phyloP scores from a whole-genome alignment of 164 flowering plant genomes.

The Magnolia officinalis region DNA sequence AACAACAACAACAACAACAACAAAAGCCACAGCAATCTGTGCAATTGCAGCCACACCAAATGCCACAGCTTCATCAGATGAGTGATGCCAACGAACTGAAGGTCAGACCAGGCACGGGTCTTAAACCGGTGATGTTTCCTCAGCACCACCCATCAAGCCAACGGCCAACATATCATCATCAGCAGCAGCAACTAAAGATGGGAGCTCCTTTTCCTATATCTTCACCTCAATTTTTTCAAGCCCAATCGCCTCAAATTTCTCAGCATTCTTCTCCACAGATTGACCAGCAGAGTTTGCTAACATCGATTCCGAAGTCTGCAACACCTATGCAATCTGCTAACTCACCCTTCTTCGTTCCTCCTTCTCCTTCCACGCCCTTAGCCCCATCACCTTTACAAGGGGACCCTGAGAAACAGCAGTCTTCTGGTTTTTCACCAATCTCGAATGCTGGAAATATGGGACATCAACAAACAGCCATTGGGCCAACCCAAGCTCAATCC shows the following conservation, averaged over 20 bases:
- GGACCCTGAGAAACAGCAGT: conserved; percentile 56
- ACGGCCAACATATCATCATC: conserved; percentile 47
- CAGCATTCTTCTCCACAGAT: conserved; percentile 78
- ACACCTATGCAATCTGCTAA: conserved; percentile 70
- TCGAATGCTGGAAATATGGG: conserved; percentile 61
- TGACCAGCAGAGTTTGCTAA: conserved; percentile 62
- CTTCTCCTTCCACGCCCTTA: conserved; percentile 79
- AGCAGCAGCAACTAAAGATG: conserved; percentile 50
- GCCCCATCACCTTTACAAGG: conserved; percentile 83
- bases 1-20: background rate
- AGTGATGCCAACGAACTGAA: conserved; percentile 49
- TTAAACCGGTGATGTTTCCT: conserved; percentile 51
- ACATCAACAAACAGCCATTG: conserved; percentile 41
- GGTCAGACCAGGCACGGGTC: conserved; percentile 47
- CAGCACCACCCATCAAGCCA: conserved; percentile 53
- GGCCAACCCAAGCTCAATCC: conserved; percentile 39
- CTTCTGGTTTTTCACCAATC: conserved; percentile 46
- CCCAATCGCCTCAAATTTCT: conserved; percentile 67
- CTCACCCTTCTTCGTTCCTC: conserved; percentile 72
- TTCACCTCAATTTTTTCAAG: conserved; percentile 63
- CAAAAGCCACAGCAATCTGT: conserved; percentile 31
- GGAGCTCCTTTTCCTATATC: conserved; percentile 56
- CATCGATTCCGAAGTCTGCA: conserved; percentile 52
- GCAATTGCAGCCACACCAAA: conserved; percentile 51
- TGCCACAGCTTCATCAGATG: conserved; percentile 58